Base-by-base conservation (phyloP, 495 filamentous ascomycete species). In the Aspergillus egyptiacus region DNA sequence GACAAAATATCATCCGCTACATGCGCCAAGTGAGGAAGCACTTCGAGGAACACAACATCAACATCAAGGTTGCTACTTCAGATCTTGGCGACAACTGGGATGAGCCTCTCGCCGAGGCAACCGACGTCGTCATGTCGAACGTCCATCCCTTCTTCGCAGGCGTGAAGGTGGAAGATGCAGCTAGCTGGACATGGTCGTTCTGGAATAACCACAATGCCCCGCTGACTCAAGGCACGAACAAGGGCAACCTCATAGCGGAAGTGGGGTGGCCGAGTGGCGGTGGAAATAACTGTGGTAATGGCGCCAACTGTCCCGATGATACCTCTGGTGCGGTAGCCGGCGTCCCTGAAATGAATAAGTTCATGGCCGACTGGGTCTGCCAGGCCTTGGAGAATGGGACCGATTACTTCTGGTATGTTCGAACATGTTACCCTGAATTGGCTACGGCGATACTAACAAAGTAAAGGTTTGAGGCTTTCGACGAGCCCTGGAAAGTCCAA, bases 131-230 rank as follows among this genome's bases (percentile, higher is more conserved):
- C 61, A 97, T 97, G 91, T 86, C 88, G 15, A 98, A 98, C 62
- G 83, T 97, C 27, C 93, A 98, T 65, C 93, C 93, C 2, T 97
- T 98, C 75, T 98, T 98, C 58, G 89, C 82, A 3, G 93, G 93
- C 44, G 81, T 87, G 34, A 70, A 73, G 11, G 83, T 78, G 11
- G 71, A 79, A 17, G 58, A 72, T 15, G 91, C 90, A 0, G 81
- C 90, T 7, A 69, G 69, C 19, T 98, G 93, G 93, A 95, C 91
- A 3, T 86, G 74, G 75, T 58, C 66, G 48, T 96, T 96, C 67
- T 98, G 89, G 83, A 62, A 79, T 37, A 50, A 44, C 0, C 70
- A 87, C 43, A 74, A 93, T 58, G 80, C 84, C 10, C 51, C 70
- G 8, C 68, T 87, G 13, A 80, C 79, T 0, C 46, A 63, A 23